Base-by-base conservation (phyloP, 305 asterid species). In the Ajuga reptans region DNA sequence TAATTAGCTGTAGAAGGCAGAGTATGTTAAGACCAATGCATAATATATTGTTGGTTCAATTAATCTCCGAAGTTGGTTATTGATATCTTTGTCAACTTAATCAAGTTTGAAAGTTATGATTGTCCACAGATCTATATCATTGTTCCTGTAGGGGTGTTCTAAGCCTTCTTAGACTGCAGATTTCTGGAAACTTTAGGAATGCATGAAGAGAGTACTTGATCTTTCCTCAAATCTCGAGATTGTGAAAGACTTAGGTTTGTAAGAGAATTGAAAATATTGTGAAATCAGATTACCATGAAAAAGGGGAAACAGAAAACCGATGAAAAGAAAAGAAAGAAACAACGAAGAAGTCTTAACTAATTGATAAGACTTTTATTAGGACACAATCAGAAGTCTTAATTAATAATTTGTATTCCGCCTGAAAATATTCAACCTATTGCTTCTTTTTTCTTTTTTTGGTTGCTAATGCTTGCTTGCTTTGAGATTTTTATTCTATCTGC, bases 401-500 rank as follows among this genome's bases (percentile, higher is more conserved):
- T 67, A 42, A 34, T 16, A 29, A 9, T 56, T 10, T 66, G 45
- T 51, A 8, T 31, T 53, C 47, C n/a, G 0, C 72, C 55, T 50
- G 59, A 14, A n/a, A 33, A 53, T 27, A 15, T 34, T 54, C 11
- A 6, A 4, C 5, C 14, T 36, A 15, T 71, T 61, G 36, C 14
- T 33, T 66, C 17, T 36, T 18, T 12, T 4, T 15, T 14, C n/a
- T n/a, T n/a, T n/a, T n/a, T 37, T 21, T 4, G 33, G 12, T 50
- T 59, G 4, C 51, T 31, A 11, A 16, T 49, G 52, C 37, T 72
- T 17, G 41, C 69, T 42, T 59, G 39, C 61, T 54, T 12, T 72
- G 45, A 39, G 59, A 66, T 21, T 71, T 58, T 49, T 39, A 56
- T 62, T 50, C 55, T 70, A 42, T 43, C 39, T 65, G 62, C 68